A percentile compares a stretch with the other conserved stretches of the same genome.
phyloP scores from a whole-genome alignment of 352 stramenopile genomes.

The Globisporangium carolinianum region DNA sequence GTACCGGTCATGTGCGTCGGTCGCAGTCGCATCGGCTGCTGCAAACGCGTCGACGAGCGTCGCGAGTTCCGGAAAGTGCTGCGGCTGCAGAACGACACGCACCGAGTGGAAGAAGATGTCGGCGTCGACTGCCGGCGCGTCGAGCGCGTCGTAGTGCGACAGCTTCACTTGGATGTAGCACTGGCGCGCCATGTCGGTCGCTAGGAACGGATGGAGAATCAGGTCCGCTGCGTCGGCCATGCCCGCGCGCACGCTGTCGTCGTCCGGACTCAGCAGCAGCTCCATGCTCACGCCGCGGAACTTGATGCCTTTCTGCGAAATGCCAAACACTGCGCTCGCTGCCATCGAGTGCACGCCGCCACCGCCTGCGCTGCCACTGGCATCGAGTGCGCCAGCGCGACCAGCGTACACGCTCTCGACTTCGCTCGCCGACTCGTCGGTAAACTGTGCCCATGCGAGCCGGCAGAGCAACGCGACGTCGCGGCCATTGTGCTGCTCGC shows the following conservation, averaged over 20 bases:
- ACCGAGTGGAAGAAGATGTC: conserved; percentile 84
- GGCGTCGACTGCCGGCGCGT: conserved; percentile 62
- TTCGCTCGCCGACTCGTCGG: conserved; percentile 75
- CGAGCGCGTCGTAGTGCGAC: conserved; percentile 68
- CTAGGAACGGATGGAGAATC: conserved; percentile 57
- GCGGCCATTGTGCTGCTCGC: conserved; percentile 45
- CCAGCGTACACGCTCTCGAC: conserved; percentile 60
- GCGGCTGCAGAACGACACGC: conserved; percentile 67
- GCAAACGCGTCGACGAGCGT: conserved; percentile 66
- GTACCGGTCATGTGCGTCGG: conserved; percentile 17
- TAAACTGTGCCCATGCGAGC: conserved; percentile 78
- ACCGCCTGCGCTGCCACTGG: conserved; percentile 22
- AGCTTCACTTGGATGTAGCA: conserved; percentile 83
- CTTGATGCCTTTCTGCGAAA: conserved; percentile 82
- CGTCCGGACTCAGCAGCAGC: conserved; percentile 56
- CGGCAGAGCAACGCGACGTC: conserved; percentile 69
- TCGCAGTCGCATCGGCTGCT: conserved; percentile 9
- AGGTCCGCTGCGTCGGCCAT: conserved; percentile 28
- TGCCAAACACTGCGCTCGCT: conserved; percentile 70
- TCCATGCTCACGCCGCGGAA: conserved; percentile 81
- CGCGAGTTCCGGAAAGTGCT: conserved; percentile 70
- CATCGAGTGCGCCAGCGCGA: conserved; percentile 25
- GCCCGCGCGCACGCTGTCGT: conserved; percentile 21
- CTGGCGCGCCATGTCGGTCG: conserved; percentile 52
- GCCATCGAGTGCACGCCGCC: conserved; percentile 67